phyloP scores from a whole-genome alignment of 2,329 filamentous ascomycete species.

The Cryphonectria nitschkei region DNA sequence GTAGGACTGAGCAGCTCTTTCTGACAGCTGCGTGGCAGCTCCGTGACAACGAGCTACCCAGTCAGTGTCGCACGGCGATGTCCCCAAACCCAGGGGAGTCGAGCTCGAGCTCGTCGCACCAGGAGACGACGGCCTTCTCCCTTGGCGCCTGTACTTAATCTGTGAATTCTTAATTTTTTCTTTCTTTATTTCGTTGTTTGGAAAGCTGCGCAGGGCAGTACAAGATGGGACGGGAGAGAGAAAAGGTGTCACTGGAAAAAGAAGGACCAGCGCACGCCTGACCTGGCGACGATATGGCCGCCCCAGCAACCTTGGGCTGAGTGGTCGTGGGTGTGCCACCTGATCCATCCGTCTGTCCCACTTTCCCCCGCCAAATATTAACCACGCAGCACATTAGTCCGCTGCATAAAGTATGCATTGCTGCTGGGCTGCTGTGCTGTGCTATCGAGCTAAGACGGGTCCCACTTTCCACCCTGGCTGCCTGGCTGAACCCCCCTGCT shows the following conservation, averaged over 20 bases:
- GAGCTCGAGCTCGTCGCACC: not conserved
- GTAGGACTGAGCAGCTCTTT: not conserved
- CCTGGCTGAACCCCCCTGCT: not conserved
- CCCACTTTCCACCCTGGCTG: no score
- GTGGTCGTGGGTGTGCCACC: not conserved
- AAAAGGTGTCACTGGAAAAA: not conserved
- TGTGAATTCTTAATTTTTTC: not conserved
- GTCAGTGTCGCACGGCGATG: not conserved
- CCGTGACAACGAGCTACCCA: not conserved
- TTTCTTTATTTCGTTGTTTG: not conserved
- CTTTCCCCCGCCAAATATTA: not conserved
- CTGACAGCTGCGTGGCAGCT: not conserved
- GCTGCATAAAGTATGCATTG: not conserved
- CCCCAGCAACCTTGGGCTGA: not conserved
- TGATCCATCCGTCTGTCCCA: conserved; percentile 2
- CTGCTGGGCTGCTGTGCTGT: not conserved
- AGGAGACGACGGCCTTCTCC: not conserved
- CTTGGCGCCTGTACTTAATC: not conserved
- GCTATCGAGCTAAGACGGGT: not conserved
- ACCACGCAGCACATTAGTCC: not conserved
- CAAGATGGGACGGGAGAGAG: not conserved
- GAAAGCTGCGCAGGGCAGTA: not conserved
- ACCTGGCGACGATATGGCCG: not conserved
- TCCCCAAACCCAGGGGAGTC: not conserved
- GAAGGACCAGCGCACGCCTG: not conserved